These are phyloP conservation scores for Fusarium illudens DNA, from an alignment of 2,329 filamentous ascomycete genomes.

Conservation along the genomic window DNA sequence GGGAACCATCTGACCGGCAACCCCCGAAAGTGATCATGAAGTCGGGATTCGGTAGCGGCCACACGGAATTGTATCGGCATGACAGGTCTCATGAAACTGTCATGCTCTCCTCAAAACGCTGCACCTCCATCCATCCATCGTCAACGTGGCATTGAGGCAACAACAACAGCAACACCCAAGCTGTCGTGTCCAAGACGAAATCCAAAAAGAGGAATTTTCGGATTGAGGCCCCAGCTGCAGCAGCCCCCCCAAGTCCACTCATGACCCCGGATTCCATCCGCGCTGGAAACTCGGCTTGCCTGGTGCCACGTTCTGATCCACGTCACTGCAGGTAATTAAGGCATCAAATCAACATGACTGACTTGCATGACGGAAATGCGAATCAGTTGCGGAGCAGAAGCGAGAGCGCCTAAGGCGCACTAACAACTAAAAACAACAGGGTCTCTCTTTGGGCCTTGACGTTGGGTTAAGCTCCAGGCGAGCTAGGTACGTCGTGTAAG, in stretches of 20 bases:
- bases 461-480: not conserved
- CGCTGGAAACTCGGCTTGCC: not conserved
- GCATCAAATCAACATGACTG: not conserved
- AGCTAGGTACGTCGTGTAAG: not conserved
- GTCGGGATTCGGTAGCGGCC: not conserved
- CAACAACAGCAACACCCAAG: not conserved
- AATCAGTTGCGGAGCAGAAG: not conserved
- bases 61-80: not conserved
- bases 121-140: not conserved
- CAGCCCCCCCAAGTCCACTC: constrained; percentile 2
- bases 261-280: constrained; percentile 5
- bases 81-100: not conserved
- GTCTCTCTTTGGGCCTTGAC: not conserved
- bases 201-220: not conserved
- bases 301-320: constrained; percentile 7
- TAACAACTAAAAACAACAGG: not conserved
- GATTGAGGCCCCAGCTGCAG: constrained; percentile 2
- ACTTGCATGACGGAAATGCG: not conserved
- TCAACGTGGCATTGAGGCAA: not conserved
- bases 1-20: not conserved
- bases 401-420: not conserved
- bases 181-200: not conserved
- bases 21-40: not conserved
- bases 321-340: not conserved
- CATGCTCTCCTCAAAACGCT: constrained; percentile 1